These are phyloP conservation scores for Saraca asoca DNA, from an alignment of 331 rosid species.

Conservation along the genomic window DNA sequence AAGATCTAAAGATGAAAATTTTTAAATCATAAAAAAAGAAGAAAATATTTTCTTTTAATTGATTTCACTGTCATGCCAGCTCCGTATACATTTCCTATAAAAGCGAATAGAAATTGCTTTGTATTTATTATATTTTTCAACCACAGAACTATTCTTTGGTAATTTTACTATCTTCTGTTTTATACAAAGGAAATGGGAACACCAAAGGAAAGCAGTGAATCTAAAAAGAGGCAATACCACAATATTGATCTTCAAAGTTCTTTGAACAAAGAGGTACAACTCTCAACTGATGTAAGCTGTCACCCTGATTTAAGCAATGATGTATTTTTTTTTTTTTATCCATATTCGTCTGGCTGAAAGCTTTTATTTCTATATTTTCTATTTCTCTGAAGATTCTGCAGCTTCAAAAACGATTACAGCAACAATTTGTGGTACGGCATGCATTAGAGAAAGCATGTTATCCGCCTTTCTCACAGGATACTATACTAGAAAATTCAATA, in stretches of 20 bases:
- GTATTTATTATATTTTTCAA: background rate
- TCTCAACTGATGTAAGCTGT: slow-evolving; percentile 14
- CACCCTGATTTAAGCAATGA: slow-evolving; percentile 14
- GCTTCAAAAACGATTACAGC: slow-evolving; percentile 72
- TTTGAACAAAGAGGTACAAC: slow-evolving; percentile 73
- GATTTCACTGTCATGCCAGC: background rate
- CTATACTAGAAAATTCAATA: slow-evolving; percentile 49
- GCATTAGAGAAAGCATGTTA: slow-evolving; percentile 69
- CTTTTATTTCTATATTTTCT: slow-evolving; percentile 19
- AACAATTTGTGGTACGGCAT: slow-evolving; percentile 61
- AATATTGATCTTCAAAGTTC: slow-evolving; percentile 56
- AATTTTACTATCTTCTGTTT: slow-evolving; percentile 23
- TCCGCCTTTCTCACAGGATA: slow-evolving; percentile 56
- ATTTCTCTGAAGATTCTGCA: slow-evolving; percentile 56
- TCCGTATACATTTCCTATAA: background rate
- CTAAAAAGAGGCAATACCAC: slow-evolving; percentile 48
- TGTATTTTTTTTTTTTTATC: background rate
- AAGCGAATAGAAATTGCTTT: background rate
- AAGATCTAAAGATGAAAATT: slow-evolving; percentile 21
- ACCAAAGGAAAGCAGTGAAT: slow-evolving; percentile 49
- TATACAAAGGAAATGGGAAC: slow-evolving; percentile 44
- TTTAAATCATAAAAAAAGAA: background rate
- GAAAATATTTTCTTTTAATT: too few species aligned
- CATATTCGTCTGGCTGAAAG: slow-evolving; percentile 3
- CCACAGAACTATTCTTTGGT: slow-evolving; percentile 3